A percentile compares a stretch with the other conserved stretches of the same genome.
These are phyloP conservation scores for Asterophora parasitica DNA, from an alignment of 768 basidiomycete genomes.

Conservation along the genomic window DNA sequence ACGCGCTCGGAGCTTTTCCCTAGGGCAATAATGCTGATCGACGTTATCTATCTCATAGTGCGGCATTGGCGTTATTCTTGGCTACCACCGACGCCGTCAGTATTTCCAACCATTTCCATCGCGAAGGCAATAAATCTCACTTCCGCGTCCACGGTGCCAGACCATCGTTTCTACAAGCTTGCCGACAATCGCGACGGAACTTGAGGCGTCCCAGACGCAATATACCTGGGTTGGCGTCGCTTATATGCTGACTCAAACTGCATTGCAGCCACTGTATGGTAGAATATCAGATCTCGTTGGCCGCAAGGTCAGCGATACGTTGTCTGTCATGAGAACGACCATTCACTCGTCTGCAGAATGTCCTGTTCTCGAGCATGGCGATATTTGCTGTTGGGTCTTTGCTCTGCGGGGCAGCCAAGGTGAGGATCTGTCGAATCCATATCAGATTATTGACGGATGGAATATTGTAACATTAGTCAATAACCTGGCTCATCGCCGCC, in stretches of 20 bases:
- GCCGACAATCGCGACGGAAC: slow-evolving; percentile 72
- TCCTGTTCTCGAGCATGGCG: slow-evolving; percentile 68
- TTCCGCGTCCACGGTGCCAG: slow-evolving; percentile 20
- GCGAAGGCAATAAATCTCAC: neutral
- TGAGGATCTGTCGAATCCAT: slow-evolving; percentile 24
- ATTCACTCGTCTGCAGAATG: slow-evolving; percentile 36
- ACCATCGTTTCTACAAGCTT: slow-evolving; percentile 79
- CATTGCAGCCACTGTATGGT: slow-evolving; percentile 80
- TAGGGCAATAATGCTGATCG: slow-evolving; percentile 6
- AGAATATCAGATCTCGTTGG: slow-evolving; percentile 76
- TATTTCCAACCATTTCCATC: slow-evolving; percentile 20
- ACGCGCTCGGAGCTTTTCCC: slow-evolving; percentile 9
- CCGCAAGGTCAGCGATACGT: slow-evolving; percentile 50
- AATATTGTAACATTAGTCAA: slow-evolving; percentile 31
- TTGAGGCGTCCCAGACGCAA: slow-evolving; percentile 61
- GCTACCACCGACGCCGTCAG: slow-evolving; percentile 83
- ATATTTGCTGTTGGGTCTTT: slow-evolving; percentile 77
- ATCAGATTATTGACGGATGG: slow-evolving; percentile 16
- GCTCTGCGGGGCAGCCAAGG: slow-evolving; percentile 72
- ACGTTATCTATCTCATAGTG: slow-evolving; percentile 35
- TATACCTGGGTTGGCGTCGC: slow-evolving; percentile 86
- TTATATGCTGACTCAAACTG: slow-evolving; percentile 84
- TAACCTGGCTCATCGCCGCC: slow-evolving; percentile 62
- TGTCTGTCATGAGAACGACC: neutral
- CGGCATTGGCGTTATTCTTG: slow-evolving; percentile 75